A percentile compares a stretch with the other conserved stretches of the same genome.
These are phyloP conservation scores for Fusarium sp. DNA, from an alignment of 2,329 filamentous ascomycete genomes.

Conservation along the genomic window DNA sequence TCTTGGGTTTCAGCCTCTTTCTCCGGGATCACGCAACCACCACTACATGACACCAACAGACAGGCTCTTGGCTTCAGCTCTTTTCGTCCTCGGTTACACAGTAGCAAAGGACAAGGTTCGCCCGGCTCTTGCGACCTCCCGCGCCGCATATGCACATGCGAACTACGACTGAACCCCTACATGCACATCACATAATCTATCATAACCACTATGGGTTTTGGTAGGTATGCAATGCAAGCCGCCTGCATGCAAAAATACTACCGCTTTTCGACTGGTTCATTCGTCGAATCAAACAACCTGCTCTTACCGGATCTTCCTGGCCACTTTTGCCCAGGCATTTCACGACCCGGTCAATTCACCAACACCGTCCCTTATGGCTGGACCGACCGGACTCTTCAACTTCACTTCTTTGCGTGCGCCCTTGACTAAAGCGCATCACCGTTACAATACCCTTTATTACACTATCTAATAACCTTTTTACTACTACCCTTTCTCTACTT, in stretches of 20 bases:
- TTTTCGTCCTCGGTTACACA: slow-evolving; percentile 30
- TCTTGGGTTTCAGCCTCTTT: slow-evolving; percentile 11
- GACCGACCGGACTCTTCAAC: slow-evolving; percentile 38
- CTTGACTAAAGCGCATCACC: slow-evolving; percentile 17
- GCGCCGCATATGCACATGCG: slow-evolving; percentile 38
- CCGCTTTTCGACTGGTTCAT: neutral
- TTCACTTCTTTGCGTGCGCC: slow-evolving; percentile 37
- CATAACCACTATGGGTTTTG: slow-evolving; percentile 20
- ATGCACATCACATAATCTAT: slow-evolving; percentile 32
- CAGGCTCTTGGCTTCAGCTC: slow-evolving; percentile 16
- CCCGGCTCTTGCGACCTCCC: slow-evolving; percentile 30
- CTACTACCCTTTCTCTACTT: slow-evolving; percentile 16
- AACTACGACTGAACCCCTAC: slow-evolving; percentile 34
- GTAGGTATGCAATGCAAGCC: slow-evolving; percentile 35
- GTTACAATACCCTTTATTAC: slow-evolving; percentile 37
- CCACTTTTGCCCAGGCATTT: slow-evolving; percentile 2
- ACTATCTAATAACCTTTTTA: slow-evolving; percentile 36
- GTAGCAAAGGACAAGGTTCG: slow-evolving; percentile 25
- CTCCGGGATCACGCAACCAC: slow-evolving; percentile 8
- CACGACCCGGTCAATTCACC: slow-evolving; percentile 16
- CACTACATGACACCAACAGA: neutral
- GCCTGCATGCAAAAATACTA: slow-evolving; percentile 8
- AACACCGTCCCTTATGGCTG: slow-evolving; percentile 37
- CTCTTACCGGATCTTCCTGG: slow-evolving; percentile 32
- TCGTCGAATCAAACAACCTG: slow-evolving; percentile 37